Evolutionary conservation across 208 protist genomes (phyloP), one percentile per base, ranked within the genome.

Genomic region (Leishmania aethiopica): DNA sequence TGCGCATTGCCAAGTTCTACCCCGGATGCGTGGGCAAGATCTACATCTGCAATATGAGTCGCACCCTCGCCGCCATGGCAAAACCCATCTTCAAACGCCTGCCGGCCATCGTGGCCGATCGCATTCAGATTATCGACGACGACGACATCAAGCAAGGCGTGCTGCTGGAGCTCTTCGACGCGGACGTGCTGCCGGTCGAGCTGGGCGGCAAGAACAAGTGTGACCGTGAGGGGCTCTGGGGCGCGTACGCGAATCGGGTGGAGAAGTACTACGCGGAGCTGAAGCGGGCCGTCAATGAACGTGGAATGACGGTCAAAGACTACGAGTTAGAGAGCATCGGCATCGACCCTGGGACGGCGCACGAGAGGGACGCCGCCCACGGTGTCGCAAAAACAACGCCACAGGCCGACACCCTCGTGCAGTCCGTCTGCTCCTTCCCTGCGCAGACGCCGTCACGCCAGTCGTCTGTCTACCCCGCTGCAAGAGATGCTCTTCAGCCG

Each of bases 1-100:
- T 94, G 60, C 90, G 92, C 60, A 90, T 96, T 42, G 64, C 88
- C 1, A 96, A 96, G 84, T 96, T 85, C 67, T 96, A 90, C 76
- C 92, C 92, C 11, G 90, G 90, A 5, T 42, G 60, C 3, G 83
- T 96, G 40, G 90, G 90, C 64, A 91, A 91, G 83, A 90, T 96
- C 69, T 94, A 93, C 84, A 86, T 96, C 40, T 94, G 90, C 81
- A 92, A 92, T 49, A 96, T 96, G 92, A 77, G 82, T 66, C 70
- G 88, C 35, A 88, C 83, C 1, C 75, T 96, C 25, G 66, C 89
- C 0, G 59, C 82, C 19, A 79, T 94, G 81, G 89, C 88, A 28
- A 93, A 93, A 76, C 90, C 92, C 22, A 85, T 96, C 57, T 92
- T 96, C 83, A 79, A 75, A 57, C 81, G 78, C 35, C 80, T 96